phyloP scores from a whole-genome alignment of 176 grass and related monocot species.

The Thalia dealbata region DNA sequence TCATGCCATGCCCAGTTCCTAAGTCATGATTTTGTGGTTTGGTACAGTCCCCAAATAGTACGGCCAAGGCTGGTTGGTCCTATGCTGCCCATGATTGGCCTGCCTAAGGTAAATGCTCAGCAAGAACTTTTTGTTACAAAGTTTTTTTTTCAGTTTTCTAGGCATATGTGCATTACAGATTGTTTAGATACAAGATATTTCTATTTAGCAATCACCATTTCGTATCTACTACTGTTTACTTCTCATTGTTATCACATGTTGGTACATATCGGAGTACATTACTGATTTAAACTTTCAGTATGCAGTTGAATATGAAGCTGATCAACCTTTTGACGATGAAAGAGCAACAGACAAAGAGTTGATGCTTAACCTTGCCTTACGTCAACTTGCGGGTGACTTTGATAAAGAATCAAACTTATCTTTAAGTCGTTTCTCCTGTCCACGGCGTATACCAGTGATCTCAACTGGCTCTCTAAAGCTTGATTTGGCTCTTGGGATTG shows the following conservation, averaged over 20 bases:
- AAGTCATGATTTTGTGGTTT: no score
- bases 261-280: neutral
- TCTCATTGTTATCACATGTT: neutral
- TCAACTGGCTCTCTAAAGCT: slow-evolving; percentile 87
- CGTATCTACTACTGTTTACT: no score
- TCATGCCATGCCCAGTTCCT: no score
- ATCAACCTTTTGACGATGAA: slow-evolving; percentile 36
- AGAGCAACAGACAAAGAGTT: slow-evolving; percentile 37
- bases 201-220: no score
- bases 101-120: no score
- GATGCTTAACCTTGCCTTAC: slow-evolving; percentile 47
- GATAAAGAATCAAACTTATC: slow-evolving; percentile 76
- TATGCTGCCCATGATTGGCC: no score
- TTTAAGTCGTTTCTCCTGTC: slow-evolving; percentile 49
- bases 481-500: slow-evolving; percentile 76
- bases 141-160: no score
- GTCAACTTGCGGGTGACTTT: slow-evolving; percentile 78
- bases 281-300: slow-evolving; percentile 1
- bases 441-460: slow-evolving; percentile 42
- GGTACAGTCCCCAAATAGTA: no score
- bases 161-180: no score
- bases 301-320: slow-evolving; percentile 72
- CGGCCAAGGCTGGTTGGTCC: no score
- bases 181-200: no score
- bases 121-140: no score